phyloP scores from a whole-genome alignment of 164 flowering plant species.

The Buxus sempervirens region DNA sequence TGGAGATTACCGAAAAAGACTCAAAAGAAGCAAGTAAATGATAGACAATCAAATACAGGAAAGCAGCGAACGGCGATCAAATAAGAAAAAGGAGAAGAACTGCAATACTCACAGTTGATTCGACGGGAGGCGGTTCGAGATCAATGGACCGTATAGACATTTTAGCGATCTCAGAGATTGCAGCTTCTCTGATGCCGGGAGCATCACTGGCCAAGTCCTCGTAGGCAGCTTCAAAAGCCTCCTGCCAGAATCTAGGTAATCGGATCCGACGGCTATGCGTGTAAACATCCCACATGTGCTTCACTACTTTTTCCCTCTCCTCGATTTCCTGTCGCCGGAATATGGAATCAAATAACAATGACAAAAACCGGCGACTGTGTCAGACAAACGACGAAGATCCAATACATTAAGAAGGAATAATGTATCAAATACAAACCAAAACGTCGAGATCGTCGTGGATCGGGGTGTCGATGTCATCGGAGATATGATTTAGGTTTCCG shows the following conservation, averaged over 20 bases:
- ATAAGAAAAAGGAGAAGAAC: neutral
- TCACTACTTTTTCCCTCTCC: constrained; percentile 97
- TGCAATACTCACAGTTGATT: constrained; percentile 39
- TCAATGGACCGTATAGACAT: constrained; percentile 70
- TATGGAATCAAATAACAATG: constrained; percentile 1
- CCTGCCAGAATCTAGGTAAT: constrained; percentile 85
- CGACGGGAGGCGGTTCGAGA: constrained; percentile 60
- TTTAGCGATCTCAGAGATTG: constrained; percentile 90
- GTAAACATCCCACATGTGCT: constrained; percentile 98
- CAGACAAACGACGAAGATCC: constrained; percentile 4
- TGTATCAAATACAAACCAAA: constrained; percentile 36
- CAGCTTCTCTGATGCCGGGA: constrained; percentile 62
- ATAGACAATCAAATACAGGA: neutral
- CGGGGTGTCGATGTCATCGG: constrained; percentile 54
- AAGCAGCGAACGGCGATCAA: neutral
- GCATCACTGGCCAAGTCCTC: constrained; percentile 79
- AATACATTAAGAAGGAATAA: neutral
- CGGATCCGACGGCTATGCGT: constrained; percentile 68
- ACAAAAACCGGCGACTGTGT: neutral
- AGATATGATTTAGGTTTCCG: constrained; percentile 63
- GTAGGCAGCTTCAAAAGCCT: constrained; percentile 93
- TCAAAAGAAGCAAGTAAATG: neutral
- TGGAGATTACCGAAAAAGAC: neutral
- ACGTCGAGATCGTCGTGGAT: constrained; percentile 85
- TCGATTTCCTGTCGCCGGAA: constrained; percentile 71